A percentile compares a stretch with the other conserved stretches of the same genome.
Conservation (phyloP, 73 alveolate species). For the Uronychia setigera region DNA sequence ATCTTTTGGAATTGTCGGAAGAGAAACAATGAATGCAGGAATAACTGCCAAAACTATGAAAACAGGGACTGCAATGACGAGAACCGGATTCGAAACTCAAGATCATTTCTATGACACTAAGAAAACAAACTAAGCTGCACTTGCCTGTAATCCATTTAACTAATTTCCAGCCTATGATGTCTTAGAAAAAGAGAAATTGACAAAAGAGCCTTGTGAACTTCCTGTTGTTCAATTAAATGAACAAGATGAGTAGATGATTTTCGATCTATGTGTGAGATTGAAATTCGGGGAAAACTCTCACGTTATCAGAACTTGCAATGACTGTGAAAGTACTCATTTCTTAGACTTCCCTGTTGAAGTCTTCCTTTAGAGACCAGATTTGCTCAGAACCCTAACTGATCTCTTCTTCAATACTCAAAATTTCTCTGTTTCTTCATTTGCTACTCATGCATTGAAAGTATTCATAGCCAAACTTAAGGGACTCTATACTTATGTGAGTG, state of each 20-base stretch:
- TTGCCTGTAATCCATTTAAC: too few species aligned
- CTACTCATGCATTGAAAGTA: slow-evolving; percentile 6
- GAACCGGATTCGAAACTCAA: too few species aligned
- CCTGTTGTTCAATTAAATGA: slow-evolving; percentile 40
- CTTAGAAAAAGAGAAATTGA: slow-evolving; percentile 8
- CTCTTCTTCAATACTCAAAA: slow-evolving; percentile 28
- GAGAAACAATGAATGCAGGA: neutral
- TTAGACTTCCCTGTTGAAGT: slow-evolving; percentile 50
- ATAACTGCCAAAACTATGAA: too few species aligned
- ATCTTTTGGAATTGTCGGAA: neutral
- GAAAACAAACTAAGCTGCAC: too few species aligned
- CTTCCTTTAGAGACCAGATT: slow-evolving; percentile 43
- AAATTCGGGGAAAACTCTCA: slow-evolving; percentile 42
- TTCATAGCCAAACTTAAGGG: slow-evolving; percentile 34
- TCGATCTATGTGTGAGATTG: slow-evolving; percentile 38
- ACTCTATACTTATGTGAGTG: slow-evolving; percentile 8
- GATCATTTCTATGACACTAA: too few species aligned
- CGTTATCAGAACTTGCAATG: slow-evolving; percentile 20
- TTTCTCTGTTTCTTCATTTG: slow-evolving; percentile 7
- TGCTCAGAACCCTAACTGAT: slow-evolving; percentile 16
- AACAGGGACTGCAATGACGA: too few species aligned
- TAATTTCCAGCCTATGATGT: slow-evolving; percentile 17
- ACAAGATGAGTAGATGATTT: slow-evolving; percentile 39
- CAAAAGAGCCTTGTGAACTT: slow-evolving; percentile 43
- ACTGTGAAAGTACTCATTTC: neutral